Base-by-base conservation (phyloP, 1,139 yeast species). In the Pichia sp. region DNA sequence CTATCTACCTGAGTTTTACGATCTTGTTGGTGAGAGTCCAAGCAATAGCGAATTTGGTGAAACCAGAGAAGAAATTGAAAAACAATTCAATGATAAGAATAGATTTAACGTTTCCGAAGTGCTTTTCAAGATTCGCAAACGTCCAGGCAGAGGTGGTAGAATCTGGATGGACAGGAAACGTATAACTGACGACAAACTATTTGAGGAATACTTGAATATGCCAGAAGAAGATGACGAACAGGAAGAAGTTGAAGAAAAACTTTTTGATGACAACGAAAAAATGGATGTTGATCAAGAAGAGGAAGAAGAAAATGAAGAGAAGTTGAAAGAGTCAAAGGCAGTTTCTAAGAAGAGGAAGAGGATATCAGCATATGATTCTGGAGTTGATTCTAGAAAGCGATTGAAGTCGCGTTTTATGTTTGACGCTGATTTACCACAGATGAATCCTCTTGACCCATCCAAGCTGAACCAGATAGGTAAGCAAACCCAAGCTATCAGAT, bases 401-500 rank as follows among this genome's bases (percentile, higher is more conserved):
- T 68, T 83, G 50, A 79, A 78, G 50, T 88, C 91, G 41, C 79
- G 85, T 56, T 89, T 89, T 87, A 78, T 75, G 67, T 88, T 82
- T 66, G 96, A 90, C 65, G 72, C 78, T 44, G 96, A 89, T 59
- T 65, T 74, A 43, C 70, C 77, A 4, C 76, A 72, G 49, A 78
- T 74, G 52, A 84, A 79, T 56, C 87, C 87, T 2, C 77, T 91
- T 52, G 83, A 79, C 63, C 85, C 85, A 1, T 78, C 83, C 0
- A 76, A 80, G 53, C 74, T 90, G 61, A 91, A 90, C 63, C 86
- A 87, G 57, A 88, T 90, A 48, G 82, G 91, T 21, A 87, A 85
- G 53, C 95, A 85, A 52, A 90, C 97, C 0, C 97, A 90, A 69
- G 83, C 87, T 0, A 87, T 91, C 37, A 75, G 97, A 56, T 90